Conservation (phyloP, 2,329 filamentous ascomycete species). For the Beauveria brongniartii region DNA sequence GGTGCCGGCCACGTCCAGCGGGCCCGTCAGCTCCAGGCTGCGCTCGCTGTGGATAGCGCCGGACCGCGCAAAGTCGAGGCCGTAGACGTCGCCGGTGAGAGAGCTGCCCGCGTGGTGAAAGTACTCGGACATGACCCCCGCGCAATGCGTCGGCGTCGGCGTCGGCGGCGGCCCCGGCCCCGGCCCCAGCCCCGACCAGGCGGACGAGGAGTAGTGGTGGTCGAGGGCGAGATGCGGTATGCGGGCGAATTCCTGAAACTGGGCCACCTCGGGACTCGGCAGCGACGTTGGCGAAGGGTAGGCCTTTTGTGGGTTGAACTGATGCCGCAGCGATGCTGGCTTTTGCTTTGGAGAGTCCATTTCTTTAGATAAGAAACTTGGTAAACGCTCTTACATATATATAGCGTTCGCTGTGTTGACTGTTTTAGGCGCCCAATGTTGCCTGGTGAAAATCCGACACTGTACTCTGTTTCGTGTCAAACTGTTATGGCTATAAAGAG, state of each 20-base stretch:
- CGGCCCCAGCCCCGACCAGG: neutral
- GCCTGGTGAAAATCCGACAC: neutral
- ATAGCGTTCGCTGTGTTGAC: neutral
- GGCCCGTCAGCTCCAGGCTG: constrained; percentile 32
- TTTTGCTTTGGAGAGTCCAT: neutral
- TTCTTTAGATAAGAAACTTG: too few species aligned
- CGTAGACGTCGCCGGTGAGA: constrained; percentile 17
- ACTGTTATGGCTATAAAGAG: neutral
- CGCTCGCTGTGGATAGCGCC: constrained; percentile 35
- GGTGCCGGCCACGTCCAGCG: constrained; percentile 38
- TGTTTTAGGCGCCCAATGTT: neutral
- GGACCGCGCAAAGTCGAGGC: constrained; percentile 22
- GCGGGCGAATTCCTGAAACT: neutral
- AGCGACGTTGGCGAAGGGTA: constrained; percentile 2
- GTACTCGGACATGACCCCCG: neutral
- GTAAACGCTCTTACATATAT: neutral
- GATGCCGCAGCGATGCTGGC: neutral
- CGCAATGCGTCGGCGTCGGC: neutral
- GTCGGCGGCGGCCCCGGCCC: too few species aligned
- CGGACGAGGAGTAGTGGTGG: neutral
- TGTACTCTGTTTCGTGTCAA: neutral
- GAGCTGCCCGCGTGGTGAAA: constrained; percentile 14
- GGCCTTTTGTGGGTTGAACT: neutral
- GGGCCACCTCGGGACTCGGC: neutral
- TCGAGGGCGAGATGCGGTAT: neutral